phyloP scores from a whole-genome alignment of 371 early-diverging fungal species.

The Mucor ambiguus region DNA sequence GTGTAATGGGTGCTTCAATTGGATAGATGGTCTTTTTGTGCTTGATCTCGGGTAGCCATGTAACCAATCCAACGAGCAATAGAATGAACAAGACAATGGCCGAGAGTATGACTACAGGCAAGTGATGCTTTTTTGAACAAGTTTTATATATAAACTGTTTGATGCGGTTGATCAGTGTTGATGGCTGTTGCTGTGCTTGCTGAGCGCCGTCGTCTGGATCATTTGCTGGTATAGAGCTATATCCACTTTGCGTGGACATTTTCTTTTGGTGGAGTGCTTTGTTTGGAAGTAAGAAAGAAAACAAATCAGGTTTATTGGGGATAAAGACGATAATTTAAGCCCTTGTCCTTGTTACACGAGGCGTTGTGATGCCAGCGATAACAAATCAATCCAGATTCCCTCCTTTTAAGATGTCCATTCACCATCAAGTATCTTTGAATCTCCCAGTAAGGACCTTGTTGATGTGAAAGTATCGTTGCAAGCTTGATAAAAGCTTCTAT shows the following conservation, averaged over 20 bases:
- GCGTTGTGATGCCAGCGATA: no score
- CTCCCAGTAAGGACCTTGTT: no score
- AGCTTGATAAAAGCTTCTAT: no score
- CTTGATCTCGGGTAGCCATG: constrained; percentile 1
- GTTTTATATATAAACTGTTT: background rate
- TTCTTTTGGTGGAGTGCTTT: no score
- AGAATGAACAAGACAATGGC: background rate
- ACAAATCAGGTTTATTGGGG: no score
- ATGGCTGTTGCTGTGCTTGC: background rate
- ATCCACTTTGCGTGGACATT: background rate
- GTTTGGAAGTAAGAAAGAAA: no score
- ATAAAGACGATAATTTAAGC: no score
- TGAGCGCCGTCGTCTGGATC: background rate
- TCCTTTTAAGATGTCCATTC: no score
- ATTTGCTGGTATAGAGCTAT: background rate
- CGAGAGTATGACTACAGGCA: background rate
- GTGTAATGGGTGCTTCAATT: constrained; percentile 9
- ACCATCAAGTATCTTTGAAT: no score
- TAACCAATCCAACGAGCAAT: constrained; percentile 3
- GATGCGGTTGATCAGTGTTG: background rate
- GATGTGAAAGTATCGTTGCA: no score
- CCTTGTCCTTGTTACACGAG: no score
- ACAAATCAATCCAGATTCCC: no score
- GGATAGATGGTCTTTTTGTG: background rate
- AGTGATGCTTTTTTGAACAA: background rate